phyloP scores from a whole-genome alignment of 208 protist genomes.

The Leishmania gerbilli region DNA sequence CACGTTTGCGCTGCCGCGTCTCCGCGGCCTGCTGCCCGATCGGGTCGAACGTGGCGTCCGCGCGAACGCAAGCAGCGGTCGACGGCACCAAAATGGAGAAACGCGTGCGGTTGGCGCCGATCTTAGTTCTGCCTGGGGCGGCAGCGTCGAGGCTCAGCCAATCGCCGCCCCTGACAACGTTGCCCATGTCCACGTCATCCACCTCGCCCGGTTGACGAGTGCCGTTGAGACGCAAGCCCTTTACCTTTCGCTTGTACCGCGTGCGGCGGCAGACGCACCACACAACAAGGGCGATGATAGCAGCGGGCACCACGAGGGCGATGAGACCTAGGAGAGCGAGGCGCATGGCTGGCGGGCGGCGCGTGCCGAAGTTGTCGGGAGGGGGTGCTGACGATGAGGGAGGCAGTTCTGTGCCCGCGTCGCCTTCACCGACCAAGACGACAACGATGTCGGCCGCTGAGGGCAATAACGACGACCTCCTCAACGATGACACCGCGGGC shows the following conservation, averaged over 20 bases:
- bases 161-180: conserved; percentile 42
- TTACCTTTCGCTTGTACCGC: conserved; percentile 31
- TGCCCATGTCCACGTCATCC: conserved; percentile 54
- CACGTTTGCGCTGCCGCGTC: conserved; percentile 42
- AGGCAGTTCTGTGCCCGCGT: not conserved
- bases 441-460: not conserved
- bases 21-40: conserved; percentile 58
- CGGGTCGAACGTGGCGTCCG: conserved; percentile 53
- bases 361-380: conserved; percentile 7
- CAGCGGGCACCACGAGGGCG: conserved; percentile 47
- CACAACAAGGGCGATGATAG: conserved; percentile 25
- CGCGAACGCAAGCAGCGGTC: not conserved
- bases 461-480: not conserved
- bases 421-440: not conserved
- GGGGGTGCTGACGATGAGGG: not conserved
- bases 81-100: not conserved
- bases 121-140: not conserved
- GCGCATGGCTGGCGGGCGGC: not conserved
- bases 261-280: conserved; percentile 39
- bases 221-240: conserved; percentile 50
- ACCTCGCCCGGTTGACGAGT: conserved; percentile 45
- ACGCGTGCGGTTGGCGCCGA: conserved; percentile 1
- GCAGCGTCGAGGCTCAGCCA: conserved; percentile 36
- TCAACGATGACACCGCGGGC: not conserved
- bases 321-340: conserved; percentile 37